Percentiles rank a stretch among this genome's conserved stretches.
phyloP scores from a whole-genome alignment of 805 yeast genomes.

The Starmerella cellae region DNA sequence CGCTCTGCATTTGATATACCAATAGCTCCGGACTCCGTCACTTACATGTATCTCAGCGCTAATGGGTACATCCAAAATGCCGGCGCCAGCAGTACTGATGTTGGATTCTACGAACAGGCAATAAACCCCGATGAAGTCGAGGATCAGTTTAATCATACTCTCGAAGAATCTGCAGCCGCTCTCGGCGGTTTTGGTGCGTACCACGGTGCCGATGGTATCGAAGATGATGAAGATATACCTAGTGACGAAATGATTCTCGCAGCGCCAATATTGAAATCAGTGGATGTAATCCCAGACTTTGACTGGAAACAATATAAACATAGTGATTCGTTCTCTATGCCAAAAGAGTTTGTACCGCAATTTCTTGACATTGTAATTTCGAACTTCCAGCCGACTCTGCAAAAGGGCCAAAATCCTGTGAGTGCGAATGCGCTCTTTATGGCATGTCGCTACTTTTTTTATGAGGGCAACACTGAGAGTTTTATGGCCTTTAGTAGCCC shows the following conservation, averaged over 20 bases:
- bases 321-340: conserved; percentile 31
- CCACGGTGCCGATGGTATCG: conserved; percentile 2
- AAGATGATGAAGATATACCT: background rate
- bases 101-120: conserved; percentile 18
- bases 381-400: conserved; percentile 28
- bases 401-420: conserved; percentile 28
- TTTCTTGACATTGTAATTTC: conserved; percentile 30
- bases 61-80: conserved; percentile 5
- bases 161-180: conserved; percentile 19
- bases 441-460: conserved; percentile 31
- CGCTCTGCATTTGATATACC: conserved; percentile 14
- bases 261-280: conserved; percentile 3
- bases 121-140: conserved; percentile 20
- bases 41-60: conserved; percentile 9
- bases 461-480: conserved; percentile 23
- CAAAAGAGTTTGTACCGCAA: conserved; percentile 27
- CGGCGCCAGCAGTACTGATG: conserved; percentile 1
- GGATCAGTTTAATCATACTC: conserved; percentile 13
- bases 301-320: conserved; percentile 32
- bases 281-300: conserved; percentile 21
- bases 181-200: conserved; percentile 16
- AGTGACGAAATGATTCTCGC: conserved; percentile 1
- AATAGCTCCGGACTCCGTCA: conserved; percentile 10
- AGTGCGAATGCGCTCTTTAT: conserved; percentile 34
- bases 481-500: conserved; percentile 24